Percentiles rank a stretch among this genome's conserved stretches.
Conservation (phyloP, 306 rosid species). For the Quercus agrifolia region DNA sequence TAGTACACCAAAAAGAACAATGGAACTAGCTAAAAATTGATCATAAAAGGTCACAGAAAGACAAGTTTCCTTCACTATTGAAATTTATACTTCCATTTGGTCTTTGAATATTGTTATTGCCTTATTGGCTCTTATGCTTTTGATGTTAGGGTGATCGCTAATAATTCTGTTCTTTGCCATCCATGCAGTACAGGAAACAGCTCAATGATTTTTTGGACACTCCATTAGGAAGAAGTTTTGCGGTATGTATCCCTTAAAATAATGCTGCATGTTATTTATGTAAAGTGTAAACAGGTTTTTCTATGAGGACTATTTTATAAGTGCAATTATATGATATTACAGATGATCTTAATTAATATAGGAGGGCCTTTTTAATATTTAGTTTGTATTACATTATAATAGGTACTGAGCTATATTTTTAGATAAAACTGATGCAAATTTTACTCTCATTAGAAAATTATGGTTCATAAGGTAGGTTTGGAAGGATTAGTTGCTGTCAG, state of each 20-base stretch:
- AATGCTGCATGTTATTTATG: neutral
- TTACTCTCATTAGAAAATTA: neutral
- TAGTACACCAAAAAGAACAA: too few relatives aligned
- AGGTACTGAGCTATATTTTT: neutral
- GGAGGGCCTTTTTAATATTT: neutral
- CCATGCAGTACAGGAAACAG: constrained; percentile 80
- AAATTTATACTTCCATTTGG: neutral
- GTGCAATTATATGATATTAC: neutral
- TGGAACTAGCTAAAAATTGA: too few relatives aligned
- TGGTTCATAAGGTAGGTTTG: neutral
- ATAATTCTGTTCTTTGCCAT: constrained; percentile 9
- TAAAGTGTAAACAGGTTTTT: neutral
- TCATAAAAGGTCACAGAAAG: neutral
- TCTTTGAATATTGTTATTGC: neutral
- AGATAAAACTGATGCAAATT: neutral
- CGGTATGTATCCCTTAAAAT: constrained; percentile 36
- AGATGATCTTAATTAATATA: neutral
- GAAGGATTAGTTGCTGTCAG: neutral
- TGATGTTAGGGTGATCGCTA: neutral
- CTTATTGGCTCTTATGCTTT: neutral
- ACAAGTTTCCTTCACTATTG: neutral
- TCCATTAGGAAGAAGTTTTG: constrained; percentile 68
- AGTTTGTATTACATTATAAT: neutral
- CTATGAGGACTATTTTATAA: neutral
- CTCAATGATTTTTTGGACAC: constrained; percentile 53